These are phyloP conservation scores for Pseudopithomyces maydicus DNA, from an alignment of 2,329 filamentous ascomycete species.

Conservation along the genomic window DNA sequence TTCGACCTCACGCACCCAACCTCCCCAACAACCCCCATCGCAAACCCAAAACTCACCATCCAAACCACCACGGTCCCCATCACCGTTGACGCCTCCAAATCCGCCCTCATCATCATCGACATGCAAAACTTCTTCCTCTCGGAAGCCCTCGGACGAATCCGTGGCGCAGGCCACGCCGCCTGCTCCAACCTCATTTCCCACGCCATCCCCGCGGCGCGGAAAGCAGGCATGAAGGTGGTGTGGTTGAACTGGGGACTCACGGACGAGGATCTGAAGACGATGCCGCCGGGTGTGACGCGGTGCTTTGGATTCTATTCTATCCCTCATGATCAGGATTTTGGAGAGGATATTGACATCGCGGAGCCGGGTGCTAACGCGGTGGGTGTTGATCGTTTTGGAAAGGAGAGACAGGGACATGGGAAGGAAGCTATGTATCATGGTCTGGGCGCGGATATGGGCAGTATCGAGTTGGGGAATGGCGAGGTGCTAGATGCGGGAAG, in stretches of 20 bases:
- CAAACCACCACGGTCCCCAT: conserved; percentile 33
- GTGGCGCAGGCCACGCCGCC: conserved; percentile 28
- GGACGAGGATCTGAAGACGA: conserved; percentile 39
- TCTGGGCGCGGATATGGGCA: conserved; percentile 38
- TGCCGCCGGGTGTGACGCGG: conserved; percentile 47
- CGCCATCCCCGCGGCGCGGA: conserved; percentile 47
- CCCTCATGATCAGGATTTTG: conserved; percentile 19
- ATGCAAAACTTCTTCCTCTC: conserved; percentile 53
- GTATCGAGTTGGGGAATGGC: conserved; percentile 24
- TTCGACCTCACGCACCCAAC: conserved; percentile 54
- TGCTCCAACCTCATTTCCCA: conserved; percentile 37
- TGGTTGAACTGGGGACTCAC: conserved; percentile 52
- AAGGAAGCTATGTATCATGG: conserved; percentile 31
- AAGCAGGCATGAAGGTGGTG: conserved; percentile 45
- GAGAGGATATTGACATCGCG: conserved; percentile 8
- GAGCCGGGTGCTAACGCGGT: conserved; percentile 16
- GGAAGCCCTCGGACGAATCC: conserved; percentile 24
- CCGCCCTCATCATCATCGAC: conserved; percentile 49
- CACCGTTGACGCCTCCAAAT: conserved; percentile 42
- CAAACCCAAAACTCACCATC: conserved; percentile 20
- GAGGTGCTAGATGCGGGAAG: conserved; percentile 37
- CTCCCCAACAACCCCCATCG: conserved; percentile 27
- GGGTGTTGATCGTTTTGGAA: conserved; percentile 41
- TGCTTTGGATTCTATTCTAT: conserved; percentile 42
- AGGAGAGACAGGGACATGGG: conserved; percentile 16